phyloP scores from a whole-genome alignment of 2,329 filamentous ascomycete genomes.

The Fonsecaea pedrosoi region DNA sequence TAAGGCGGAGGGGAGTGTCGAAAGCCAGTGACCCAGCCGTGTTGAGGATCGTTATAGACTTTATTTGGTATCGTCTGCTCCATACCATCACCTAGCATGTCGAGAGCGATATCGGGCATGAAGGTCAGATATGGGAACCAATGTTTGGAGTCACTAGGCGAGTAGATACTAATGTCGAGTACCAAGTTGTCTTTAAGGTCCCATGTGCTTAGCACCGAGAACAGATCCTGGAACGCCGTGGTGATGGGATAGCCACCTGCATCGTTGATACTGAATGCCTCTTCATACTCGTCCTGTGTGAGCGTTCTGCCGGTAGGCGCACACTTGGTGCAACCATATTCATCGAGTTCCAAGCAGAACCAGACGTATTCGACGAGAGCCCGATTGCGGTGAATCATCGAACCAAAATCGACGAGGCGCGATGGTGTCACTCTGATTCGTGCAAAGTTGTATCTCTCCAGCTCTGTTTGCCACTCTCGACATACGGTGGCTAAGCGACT shows the following conservation, averaged over 20 bases:
- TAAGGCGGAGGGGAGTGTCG: conserved; percentile 20
- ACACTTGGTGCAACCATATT: conserved; percentile 15
- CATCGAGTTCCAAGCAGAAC: conserved; percentile 23
- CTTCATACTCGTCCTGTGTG: conserved; percentile 13
- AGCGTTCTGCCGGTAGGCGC: conserved; percentile 5
- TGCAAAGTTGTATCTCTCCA: conserved; percentile 19
- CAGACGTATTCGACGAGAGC: conserved; percentile 19
- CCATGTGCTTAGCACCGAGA: conserved; percentile 43
- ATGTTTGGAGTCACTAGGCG: conserved; percentile 44
- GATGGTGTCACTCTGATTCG: conserved; percentile 19
- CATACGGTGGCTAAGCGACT: conserved; percentile 17
- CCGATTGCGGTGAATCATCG: conserved; percentile 15
- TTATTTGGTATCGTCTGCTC: conserved; percentile 8
- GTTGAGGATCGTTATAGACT: too few species aligned
- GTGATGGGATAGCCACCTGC: conserved; percentile 22
- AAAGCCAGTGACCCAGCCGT: conserved; percentile 4
- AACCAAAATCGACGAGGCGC: conserved; percentile 19
- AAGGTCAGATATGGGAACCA: conserved; percentile 43
- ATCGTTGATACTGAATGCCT: conserved; percentile 20
- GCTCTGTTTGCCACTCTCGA: conserved; percentile 21
- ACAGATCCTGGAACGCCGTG: conserved; percentile 43
- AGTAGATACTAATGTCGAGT: conserved; percentile 46
- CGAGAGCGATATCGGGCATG: conserved; percentile 41
- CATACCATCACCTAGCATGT: background rate
- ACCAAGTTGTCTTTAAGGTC: conserved; percentile 39